Percentiles rank a stretch among this genome's conserved stretches.
Evolutionary conservation across 2,329 filamentous ascomycete genomes (phyloP).

Genomic region (Lizonia empirigonia): DNA sequence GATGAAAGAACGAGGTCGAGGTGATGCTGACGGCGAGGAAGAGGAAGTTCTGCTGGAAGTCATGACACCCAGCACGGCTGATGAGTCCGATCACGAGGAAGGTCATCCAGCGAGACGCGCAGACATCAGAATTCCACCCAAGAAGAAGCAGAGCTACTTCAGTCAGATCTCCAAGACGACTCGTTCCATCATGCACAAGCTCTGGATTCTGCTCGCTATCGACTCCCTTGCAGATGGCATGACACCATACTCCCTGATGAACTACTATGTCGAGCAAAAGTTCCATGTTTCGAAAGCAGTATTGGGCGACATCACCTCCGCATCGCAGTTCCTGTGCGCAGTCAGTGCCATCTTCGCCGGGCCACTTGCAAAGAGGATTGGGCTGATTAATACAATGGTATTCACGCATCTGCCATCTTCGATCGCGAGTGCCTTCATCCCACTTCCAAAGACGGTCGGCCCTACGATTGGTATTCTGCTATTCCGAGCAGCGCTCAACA

Average conservation of each 20-base stretch:
- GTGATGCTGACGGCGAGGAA: conserved; percentile 32
- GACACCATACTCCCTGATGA: conserved; percentile 46
- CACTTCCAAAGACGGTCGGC: conserved; percentile 58
- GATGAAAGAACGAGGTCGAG: conserved; percentile 30
- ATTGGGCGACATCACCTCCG: conserved; percentile 64
- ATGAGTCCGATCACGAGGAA: conserved; percentile 36
- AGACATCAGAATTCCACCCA: conserved; percentile 22
- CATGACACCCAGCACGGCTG: conserved; percentile 41
- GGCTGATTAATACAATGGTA: conserved; percentile 63
- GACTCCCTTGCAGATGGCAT: conserved; percentile 71
- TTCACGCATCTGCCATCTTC: conserved; percentile 64
- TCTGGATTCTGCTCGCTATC: conserved; percentile 68
- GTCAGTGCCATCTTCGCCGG: conserved; percentile 63
- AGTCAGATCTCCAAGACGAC: conserved; percentile 63
- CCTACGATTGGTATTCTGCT: conserved; percentile 63
- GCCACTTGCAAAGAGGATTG: conserved; percentile 62
- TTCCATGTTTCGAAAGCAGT: conserved; percentile 54
- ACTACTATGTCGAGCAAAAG: conserved; percentile 46
- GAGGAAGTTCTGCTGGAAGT: conserved; percentile 42
- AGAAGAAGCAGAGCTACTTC: conserved; percentile 49
- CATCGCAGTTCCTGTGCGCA: conserved; percentile 56
- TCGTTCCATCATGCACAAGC: conserved; percentile 64
- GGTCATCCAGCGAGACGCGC: conserved; percentile 20
- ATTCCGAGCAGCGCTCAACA: conserved; percentile 66
- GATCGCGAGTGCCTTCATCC: conserved; percentile 61